These are phyloP conservation scores for Tetrapisispora fleetii DNA, from an alignment of 805 yeast genomes.

Conservation along the genomic window DNA sequence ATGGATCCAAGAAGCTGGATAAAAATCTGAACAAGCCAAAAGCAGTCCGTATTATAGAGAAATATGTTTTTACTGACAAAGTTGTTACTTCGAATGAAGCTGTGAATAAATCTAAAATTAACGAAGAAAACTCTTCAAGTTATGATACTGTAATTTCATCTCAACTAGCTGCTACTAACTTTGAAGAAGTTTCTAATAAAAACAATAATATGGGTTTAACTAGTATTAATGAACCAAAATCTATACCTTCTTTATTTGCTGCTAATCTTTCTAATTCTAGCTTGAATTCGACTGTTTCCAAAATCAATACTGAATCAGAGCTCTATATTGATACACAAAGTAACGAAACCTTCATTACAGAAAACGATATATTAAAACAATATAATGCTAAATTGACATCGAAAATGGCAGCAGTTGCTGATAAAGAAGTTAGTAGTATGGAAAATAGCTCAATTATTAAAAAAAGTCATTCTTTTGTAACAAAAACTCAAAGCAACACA, in stretches of 20 bases:
- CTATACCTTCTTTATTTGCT: too few species aligned
- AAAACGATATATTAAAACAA: not conserved
- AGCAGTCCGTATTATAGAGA: not conserved
- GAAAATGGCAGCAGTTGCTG: not conserved
- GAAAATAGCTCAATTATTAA: too few species aligned
- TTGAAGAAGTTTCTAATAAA: not conserved
- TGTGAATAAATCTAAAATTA: too few species aligned
- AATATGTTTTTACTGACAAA: not conserved
- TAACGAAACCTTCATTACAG: not conserved
- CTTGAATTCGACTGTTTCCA: not conserved
- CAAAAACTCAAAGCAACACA: too few species aligned
- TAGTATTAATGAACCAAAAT: not conserved
- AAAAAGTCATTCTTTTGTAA: too few species aligned
- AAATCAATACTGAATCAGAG: not conserved
- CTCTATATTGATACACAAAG: not conserved
- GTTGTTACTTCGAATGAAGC: too few species aligned
- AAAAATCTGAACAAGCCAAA: not conserved
- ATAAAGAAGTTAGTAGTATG: not conserved
- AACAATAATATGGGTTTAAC: not conserved
- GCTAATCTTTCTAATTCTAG: not conserved
- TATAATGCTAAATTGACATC: not conserved
- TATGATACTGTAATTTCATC: not conserved
- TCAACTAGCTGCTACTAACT: not conserved
- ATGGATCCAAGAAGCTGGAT: not conserved
- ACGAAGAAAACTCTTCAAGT: not conserved